Evolutionary conservation across 2,329 filamentous ascomycete species (phyloP).

Genomic region (Cladosporium colombiae): DNA sequence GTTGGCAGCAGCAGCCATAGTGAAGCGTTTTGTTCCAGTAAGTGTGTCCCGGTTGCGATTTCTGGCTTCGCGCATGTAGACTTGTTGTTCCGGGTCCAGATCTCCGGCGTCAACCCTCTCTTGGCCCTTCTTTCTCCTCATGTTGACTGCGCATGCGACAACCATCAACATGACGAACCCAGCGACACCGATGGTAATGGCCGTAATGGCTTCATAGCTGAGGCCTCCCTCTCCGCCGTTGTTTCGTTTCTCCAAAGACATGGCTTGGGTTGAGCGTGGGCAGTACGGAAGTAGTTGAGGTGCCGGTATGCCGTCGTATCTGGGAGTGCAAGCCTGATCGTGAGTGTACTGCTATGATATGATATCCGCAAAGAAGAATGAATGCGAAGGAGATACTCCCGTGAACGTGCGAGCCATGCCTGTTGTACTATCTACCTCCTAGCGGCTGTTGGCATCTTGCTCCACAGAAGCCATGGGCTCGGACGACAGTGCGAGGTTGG

Average conservation of each 20-base stretch:
- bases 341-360: neutral
- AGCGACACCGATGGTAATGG: conserved; percentile 15
- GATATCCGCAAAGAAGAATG: neutral
- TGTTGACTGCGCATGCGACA: conserved; percentile 15
- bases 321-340: neutral
- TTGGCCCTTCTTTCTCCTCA: conserved; percentile 12
- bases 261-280: neutral
- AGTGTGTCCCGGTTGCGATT: conserved; percentile 19
- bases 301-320: neutral
- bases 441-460: conserved; percentile 14
- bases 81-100: conserved; percentile 18
- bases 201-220: conserved; percentile 19
- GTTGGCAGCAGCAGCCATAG: conserved; percentile 7
- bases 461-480: conserved; percentile 14
- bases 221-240: conserved; percentile 12
- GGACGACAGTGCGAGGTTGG: conserved; percentile 10
- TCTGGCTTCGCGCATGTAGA: conserved; percentile 17
- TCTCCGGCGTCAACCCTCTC: conserved; percentile 7
- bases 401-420: conserved; percentile 3
- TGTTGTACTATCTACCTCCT: conserved; percentile 8
- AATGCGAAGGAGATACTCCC: conserved; percentile 12
- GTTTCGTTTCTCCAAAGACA: conserved; percentile 1
- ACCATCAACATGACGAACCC: conserved; percentile 20
- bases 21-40: conserved; percentile 17
- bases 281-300: neutral